These are phyloP conservation scores for Trichomonascaceae sp. DNA, from an alignment of 1,139 yeast genomes.

Conservation along the genomic window DNA sequence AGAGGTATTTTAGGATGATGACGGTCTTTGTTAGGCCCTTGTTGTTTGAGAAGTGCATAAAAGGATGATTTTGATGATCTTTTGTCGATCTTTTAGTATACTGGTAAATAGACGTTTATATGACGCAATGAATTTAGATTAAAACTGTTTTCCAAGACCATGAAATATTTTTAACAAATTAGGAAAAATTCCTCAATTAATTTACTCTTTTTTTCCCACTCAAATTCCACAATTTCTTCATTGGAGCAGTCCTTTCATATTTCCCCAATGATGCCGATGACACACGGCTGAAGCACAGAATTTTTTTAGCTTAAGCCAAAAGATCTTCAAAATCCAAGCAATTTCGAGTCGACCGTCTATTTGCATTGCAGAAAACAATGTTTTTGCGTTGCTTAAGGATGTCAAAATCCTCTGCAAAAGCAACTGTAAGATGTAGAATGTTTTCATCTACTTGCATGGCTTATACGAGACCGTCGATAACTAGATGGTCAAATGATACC, in stretches of 20 bases:
- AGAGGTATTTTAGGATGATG: neutral
- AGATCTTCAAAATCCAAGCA: neutral
- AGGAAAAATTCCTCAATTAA: neutral
- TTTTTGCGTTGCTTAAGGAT: neutral
- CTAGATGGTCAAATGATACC: neutral
- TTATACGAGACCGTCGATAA: neutral
- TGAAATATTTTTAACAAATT: too few species aligned
- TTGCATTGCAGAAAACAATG: neutral
- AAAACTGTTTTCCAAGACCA: neutral
- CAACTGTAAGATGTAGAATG: neutral
- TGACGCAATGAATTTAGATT: neutral
- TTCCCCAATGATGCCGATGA: neutral
- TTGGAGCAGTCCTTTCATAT: neutral
- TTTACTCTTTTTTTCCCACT: neutral
- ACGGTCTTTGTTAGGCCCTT: neutral
- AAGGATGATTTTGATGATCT: too few species aligned
- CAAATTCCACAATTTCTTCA: neutral
- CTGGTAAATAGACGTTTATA: neutral
- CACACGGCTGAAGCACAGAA: neutral
- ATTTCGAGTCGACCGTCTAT: too few species aligned
- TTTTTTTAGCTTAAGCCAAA: neutral
- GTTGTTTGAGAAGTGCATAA: neutral
- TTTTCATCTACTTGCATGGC: neutral
- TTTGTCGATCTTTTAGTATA: neutral
- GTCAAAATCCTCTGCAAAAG: neutral